These are phyloP conservation scores for Trichoderma atrobrunneum DNA, from an alignment of 2,329 filamentous ascomycete genomes.

Conservation along the genomic window DNA sequence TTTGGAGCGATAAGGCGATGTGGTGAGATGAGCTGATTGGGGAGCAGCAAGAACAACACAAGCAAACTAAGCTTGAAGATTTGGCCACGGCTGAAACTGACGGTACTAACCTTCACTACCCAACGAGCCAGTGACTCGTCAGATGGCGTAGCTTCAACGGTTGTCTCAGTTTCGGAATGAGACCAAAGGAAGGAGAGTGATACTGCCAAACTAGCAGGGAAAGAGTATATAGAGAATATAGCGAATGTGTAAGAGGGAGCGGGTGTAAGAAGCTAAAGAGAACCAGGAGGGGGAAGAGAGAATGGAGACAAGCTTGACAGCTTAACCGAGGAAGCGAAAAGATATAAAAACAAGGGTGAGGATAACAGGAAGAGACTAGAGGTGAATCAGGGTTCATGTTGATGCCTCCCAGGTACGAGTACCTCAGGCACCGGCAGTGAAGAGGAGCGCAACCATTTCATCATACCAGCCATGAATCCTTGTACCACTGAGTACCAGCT, in stretches of 20 bases:
- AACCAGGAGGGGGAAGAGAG: neutral
- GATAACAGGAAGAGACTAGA: neutral
- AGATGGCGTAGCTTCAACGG: neutral
- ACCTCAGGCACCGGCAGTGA: neutral
- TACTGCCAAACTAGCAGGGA: neutral
- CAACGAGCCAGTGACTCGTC: neutral
- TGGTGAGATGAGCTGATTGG: neutral
- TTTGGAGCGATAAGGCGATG: neutral
- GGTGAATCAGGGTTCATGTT: neutral
- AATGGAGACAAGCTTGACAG: neutral
- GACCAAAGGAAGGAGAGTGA: neutral
- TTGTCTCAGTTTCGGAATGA: neutral
- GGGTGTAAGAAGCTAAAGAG: neutral
- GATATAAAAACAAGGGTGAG: neutral
- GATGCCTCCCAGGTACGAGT: neutral
- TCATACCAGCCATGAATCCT: neutral
- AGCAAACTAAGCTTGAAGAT: neutral
- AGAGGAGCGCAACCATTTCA: neutral
- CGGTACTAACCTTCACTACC: neutral
- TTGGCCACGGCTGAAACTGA: neutral
- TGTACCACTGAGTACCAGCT: constrained; percentile 8
- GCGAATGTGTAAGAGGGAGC: neutral
- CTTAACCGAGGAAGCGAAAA: neutral
- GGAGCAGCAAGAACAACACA: neutral
- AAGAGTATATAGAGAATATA: neutral